phyloP scores from a whole-genome alignment of 2,329 filamentous ascomycete species.

The Alternaria brassicae region DNA sequence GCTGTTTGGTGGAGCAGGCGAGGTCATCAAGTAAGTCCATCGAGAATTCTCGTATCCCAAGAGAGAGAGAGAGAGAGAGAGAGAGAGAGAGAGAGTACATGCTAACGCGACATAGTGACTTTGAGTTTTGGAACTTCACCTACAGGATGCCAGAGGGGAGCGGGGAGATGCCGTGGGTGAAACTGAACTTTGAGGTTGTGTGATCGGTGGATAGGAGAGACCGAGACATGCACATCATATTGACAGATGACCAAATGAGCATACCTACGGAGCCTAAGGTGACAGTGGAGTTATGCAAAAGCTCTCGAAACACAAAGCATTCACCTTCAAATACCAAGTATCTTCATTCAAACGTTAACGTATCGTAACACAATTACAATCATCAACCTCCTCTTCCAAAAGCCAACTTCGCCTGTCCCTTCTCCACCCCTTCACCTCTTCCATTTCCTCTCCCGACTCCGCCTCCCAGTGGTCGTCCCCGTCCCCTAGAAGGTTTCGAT shows the following conservation, averaged over 20 bases:
- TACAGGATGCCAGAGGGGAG: constrained; percentile 48
- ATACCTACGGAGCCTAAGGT: neutral
- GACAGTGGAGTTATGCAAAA: neutral
- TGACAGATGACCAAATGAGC: neutral
- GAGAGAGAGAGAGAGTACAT: neutral
- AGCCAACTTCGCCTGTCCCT: constrained; percentile 55
- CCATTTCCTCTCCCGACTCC: constrained; percentile 17
- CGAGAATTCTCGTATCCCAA: neutral
- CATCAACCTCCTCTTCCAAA: constrained; percentile 45
- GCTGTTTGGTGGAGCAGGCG: constrained; percentile 47
- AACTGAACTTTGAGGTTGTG: constrained; percentile 31
- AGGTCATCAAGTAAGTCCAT: constrained; percentile 47
- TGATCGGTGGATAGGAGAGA: neutral
- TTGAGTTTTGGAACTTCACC: constrained; percentile 54
- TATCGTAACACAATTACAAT: neutral
- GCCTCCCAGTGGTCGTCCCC: constrained; percentile 49
- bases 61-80: neutral
- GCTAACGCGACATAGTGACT: constrained; percentile 35
- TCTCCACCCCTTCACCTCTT: constrained; percentile 42
- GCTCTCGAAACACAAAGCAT: neutral
- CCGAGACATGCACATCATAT: neutral
- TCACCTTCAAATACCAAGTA: neutral
- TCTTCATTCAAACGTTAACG: neutral
- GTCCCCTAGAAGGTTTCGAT: constrained; percentile 36
- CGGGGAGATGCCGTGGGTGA: constrained; percentile 32